Evolutionary conservation across 2,329 filamentous ascomycete genomes (phyloP).

Genomic region (Metarhizium robertsii): DNA sequence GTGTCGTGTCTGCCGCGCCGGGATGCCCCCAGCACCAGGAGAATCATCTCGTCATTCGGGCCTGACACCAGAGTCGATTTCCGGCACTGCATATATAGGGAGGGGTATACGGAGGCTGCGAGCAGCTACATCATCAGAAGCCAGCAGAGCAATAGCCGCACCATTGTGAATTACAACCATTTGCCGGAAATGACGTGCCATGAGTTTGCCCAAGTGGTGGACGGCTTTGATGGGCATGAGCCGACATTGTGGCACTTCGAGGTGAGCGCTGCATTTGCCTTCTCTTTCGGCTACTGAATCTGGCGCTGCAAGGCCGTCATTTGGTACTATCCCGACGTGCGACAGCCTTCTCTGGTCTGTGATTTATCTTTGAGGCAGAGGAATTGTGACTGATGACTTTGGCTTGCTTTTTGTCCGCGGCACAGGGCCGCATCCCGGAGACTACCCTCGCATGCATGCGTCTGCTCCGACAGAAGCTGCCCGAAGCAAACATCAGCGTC

Average conservation of each 20-base stretch:
- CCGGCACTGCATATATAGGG: slow-evolving; percentile 49
- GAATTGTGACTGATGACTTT: background rate
- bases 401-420: background rate
- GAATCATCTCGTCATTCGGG: slow-evolving; percentile 47
- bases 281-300: no score
- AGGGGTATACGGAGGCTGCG: slow-evolving; percentile 44
- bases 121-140: slow-evolving; percentile 63
- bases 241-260: slow-evolving; percentile 64
- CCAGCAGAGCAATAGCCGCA: slow-evolving; percentile 48
- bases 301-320: background rate
- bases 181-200: slow-evolving; percentile 56
- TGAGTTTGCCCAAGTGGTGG: slow-evolving; percentile 45
- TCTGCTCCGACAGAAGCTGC: slow-evolving; percentile 38
- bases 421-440: slow-evolving; percentile 53
- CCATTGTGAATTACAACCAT: slow-evolving; percentile 61
- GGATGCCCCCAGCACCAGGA: slow-evolving; percentile 38
- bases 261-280: slow-evolving; percentile 27
- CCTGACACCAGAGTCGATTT: slow-evolving; percentile 34
- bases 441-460: slow-evolving; percentile 50
- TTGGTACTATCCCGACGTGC: no score
- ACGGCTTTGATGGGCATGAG: slow-evolving; percentile 24
- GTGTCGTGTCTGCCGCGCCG: slow-evolving; percentile 45
- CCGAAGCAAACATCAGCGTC: slow-evolving; percentile 49
- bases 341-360: no score
- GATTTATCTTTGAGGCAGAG: background rate